Percentiles rank a stretch among this genome's conserved stretches.
Conservation (phyloP, 768 basidiomycete species). For the Boletus eberwhitei region DNA sequence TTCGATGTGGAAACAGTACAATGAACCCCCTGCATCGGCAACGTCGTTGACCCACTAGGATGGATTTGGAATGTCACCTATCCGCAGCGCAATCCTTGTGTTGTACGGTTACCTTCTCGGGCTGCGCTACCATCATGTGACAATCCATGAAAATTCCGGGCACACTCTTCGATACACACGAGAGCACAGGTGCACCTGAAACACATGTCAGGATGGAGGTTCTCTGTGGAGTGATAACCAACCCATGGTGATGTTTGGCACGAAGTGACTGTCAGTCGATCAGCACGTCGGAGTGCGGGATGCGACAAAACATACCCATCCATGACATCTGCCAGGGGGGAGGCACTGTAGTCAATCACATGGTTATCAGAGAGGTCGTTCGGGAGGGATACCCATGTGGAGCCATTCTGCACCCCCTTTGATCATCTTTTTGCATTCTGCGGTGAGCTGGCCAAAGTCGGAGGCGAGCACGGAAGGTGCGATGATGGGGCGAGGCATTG, state of each 20-base stretch:
- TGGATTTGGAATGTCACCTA: neutral
- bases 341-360: constrained; percentile 9
- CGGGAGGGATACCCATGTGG: constrained; percentile 73
- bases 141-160: constrained; percentile 99
- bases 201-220: constrained; percentile 10
- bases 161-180: constrained; percentile 79
- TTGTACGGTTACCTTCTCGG: constrained; percentile 65
- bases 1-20: constrained; percentile 97
- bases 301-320: constrained; percentile 63
- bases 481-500: constrained; percentile 92
- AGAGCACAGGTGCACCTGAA: constrained; percentile 81
- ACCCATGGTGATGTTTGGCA: constrained; percentile 99
- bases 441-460: constrained; percentile 92
- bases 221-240: constrained; percentile 19
- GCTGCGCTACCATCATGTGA: constrained; percentile 99
- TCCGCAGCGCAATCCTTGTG: neutral
- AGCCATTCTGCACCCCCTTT: constrained; percentile 95
- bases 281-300: neutral
- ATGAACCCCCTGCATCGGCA: constrained; percentile 89
- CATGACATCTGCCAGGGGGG: constrained; percentile 80
- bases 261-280: constrained; percentile 74
- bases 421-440: constrained; percentile 97
- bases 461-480: constrained; percentile 96
- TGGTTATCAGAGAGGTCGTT: constrained; percentile 2
- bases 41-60: constrained; percentile 93